Evolutionary conservation across 805 yeast species (phyloP).

Genomic region (Wickerhamomyces silvicola): DNA sequence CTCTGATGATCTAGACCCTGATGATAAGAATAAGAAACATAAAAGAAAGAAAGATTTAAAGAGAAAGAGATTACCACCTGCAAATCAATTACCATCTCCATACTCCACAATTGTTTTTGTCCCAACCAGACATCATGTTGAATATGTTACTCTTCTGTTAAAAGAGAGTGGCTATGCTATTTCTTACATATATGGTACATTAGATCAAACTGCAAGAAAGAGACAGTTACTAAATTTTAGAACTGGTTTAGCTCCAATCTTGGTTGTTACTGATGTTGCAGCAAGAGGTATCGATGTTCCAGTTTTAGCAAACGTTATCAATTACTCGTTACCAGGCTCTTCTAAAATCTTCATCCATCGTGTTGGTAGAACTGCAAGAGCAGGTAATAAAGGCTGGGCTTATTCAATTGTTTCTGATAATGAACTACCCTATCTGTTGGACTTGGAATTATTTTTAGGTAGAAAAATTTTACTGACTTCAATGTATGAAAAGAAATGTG

Average conservation of each 20-base stretch:
- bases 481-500: constrained; percentile 59
- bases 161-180: constrained; percentile 77
- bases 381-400: constrained; percentile 98
- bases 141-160: constrained; percentile 68
- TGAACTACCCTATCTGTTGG: constrained; percentile 86
- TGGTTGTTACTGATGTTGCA: constrained; percentile 97
- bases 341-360: constrained; percentile 94
- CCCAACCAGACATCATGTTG: constrained; percentile 97
- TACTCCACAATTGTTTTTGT: constrained; percentile 88
- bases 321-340: constrained; percentile 83
- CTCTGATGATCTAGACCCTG: constrained; percentile 48
- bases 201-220: constrained; percentile 92
- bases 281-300: constrained; percentile 99
- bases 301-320: constrained; percentile 87
- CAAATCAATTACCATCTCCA: constrained; percentile 78
- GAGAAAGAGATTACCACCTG: constrained; percentile 62
- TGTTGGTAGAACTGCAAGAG: constrained; percentile 99
- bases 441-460: constrained; percentile 85
- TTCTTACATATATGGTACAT: constrained; percentile 87
- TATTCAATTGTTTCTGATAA: constrained; percentile 79
- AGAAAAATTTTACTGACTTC: constrained; percentile 66
- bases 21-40: constrained; percentile 32
- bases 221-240: constrained; percentile 82
- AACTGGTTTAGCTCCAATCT: constrained; percentile 72
- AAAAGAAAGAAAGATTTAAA: constrained; percentile 34